Evolutionary conservation across 768 basidiomycete species (phyloP), one percentile per base, ranked within the genome.

Genomic region (Suillus subalutaceus): DNA sequence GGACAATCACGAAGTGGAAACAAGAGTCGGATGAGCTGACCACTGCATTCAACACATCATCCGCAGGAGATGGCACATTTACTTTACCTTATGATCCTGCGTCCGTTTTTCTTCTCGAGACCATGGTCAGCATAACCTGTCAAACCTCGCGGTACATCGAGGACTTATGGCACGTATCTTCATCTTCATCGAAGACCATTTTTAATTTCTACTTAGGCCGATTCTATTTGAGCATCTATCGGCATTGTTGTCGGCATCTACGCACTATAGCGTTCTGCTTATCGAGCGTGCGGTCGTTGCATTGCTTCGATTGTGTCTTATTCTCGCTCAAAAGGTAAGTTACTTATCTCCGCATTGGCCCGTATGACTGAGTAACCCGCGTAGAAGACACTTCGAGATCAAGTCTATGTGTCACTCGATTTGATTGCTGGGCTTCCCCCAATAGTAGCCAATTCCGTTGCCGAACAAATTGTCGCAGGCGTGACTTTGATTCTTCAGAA

Each of bases 241-340:
- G 0, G 84, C 90, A 0, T 79, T 99, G 20, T 82, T 99, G 32
- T 86, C 88, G 3, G 82, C 90, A 3, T 86, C 97, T 0, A 83
- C 84, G 16, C 90, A 90, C 62, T 98, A 97, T 75, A 96, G 94
- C 72, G 85, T 94, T 38, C 82, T 99, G 59, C 85, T 99, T 50
- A 93, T 97, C 48, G 97, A 99, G 73, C 86, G 97, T 16, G 96
- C 96, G 4, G 93, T 98, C 4, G 94, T 97, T 18, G 92, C 91
- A 26, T 82, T 99, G 35, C 80, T 99, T 64, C 85, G 93, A 37
- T 80, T 99, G n/a, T 94, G 93, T 70, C 79, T 89, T 66, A 88
- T 96, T 56, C 83, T 97, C 15, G 92, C 93, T 18, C 86, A 89
- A 61, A 88, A 90, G 79, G 96, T 92, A 71, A 72, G 84, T 72